A percentile compares a stretch with the other conserved stretches of the same genome.
These are phyloP conservation scores for Exophiala mesophila DNA, from an alignment of 2,329 filamentous ascomycete species.

Conservation along the genomic window DNA sequence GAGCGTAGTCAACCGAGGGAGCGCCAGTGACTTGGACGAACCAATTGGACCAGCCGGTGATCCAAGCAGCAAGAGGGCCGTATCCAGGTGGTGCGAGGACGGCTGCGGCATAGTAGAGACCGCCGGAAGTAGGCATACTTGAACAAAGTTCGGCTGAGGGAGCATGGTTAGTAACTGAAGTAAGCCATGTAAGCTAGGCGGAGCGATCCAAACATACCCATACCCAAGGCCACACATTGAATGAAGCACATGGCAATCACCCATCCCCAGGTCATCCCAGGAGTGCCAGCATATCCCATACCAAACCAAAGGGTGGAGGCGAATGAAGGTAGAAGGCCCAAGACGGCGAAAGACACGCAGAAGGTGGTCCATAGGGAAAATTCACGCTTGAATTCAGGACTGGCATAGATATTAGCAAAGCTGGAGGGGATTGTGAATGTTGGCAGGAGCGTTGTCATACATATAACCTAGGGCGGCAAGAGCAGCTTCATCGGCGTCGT, in stretches of 20 bases:
- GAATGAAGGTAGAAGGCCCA: constrained; percentile 66
- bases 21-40: constrained; percentile 62
- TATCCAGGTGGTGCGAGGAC: constrained; percentile 63
- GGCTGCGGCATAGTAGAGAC: constrained; percentile 68
- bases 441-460: constrained; percentile 40
- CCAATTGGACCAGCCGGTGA: constrained; percentile 69
- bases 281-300: constrained; percentile 55
- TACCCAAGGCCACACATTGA: constrained; percentile 62
- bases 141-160: constrained; percentile 64
- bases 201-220: constrained; percentile 42
- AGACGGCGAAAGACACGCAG: constrained; percentile 67
- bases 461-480: constrained; percentile 57
- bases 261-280: constrained; percentile 71
- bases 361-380: constrained; percentile 71
- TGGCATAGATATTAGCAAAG: constrained; percentile 37
- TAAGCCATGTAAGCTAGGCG: too few relatives aligned
- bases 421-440: neutral
- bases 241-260: constrained; percentile 68
- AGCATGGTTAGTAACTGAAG: too few relatives aligned
- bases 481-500: constrained; percentile 55
- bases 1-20: constrained; percentile 62
- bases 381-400: constrained; percentile 63
- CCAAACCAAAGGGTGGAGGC: constrained; percentile 68
- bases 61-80: constrained; percentile 63
- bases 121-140: constrained; percentile 67